Evolutionary conservation across 345 rosid species (phyloP).

Genomic region (Fremontodendron californicum): DNA sequence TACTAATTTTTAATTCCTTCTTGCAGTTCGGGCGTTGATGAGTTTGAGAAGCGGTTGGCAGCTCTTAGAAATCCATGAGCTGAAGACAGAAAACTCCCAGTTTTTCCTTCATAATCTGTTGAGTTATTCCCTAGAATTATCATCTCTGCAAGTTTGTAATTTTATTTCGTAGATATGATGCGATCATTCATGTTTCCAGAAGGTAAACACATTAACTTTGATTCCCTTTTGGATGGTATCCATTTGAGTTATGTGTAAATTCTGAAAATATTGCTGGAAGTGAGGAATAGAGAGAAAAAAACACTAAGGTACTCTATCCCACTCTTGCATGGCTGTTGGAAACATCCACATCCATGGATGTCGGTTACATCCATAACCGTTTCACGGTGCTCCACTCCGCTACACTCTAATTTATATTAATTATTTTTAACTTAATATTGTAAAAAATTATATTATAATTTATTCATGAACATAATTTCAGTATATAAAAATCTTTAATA

Average conservation of each 20-base stretch:
- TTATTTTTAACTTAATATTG: too few relatives aligned
- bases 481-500: too few relatives aligned
- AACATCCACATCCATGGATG: too few relatives aligned
- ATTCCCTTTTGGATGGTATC: not conserved
- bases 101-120: not conserved
- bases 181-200: not conserved
- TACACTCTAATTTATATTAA: too few relatives aligned
- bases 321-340: too few relatives aligned
- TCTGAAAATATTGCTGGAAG: not conserved
- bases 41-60: conserved; percentile 81
- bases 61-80: conserved; percentile 52
- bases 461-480: too few relatives aligned
- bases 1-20: not conserved
- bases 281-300: not conserved
- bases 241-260: not conserved
- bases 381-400: too few relatives aligned
- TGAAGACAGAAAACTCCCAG: not conserved
- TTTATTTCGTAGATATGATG: not conserved
- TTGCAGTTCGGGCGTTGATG: conserved; percentile 66
- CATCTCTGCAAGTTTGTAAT: not conserved
- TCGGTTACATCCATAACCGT: too few relatives aligned
- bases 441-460: too few relatives aligned
- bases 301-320: too few relatives aligned
- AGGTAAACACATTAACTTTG: not conserved
- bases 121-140: not conserved